Evolutionary conservation across 371 early-diverging fungal genomes (phyloP).

Genomic region (Mucor irregularis): DNA sequence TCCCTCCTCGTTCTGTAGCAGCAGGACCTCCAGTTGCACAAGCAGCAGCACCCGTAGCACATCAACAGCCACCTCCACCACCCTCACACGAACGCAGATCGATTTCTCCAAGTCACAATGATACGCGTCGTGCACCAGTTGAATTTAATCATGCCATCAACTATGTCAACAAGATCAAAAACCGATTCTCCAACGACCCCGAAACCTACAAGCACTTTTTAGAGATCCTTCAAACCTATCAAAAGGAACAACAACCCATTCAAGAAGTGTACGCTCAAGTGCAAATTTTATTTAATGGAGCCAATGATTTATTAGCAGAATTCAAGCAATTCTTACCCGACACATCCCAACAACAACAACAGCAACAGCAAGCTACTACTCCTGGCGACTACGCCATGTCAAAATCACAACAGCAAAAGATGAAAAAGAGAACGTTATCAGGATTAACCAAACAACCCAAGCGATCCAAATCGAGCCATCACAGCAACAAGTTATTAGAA

Average conservation of each 20-base stretch:
- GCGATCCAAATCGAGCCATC: slow-evolving; percentile 2
- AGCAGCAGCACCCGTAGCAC: background rate
- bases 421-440: background rate
- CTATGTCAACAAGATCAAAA: slow-evolving; percentile 98
- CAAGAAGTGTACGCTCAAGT: slow-evolving; percentile 91
- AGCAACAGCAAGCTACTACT: background rate
- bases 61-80: background rate
- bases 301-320: slow-evolving; percentile 88
- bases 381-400: background rate
- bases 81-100: background rate
- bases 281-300: slow-evolving; percentile 74
- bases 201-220: slow-evolving; percentile 94
- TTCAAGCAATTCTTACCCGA: slow-evolving; percentile 93
- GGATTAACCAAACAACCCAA: slow-evolving; percentile 11
- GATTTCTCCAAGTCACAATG: background rate
- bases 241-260: slow-evolving; percentile 87
- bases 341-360: background rate
- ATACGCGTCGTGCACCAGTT: slow-evolving; percentile 50
- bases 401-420: background rate
- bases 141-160: slow-evolving; percentile 97
- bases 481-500: background rate
- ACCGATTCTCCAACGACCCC: slow-evolving; percentile 84
- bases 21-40: background rate
- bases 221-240: slow-evolving; percentile 93
- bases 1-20: too few relatives aligned